Evolutionary conservation across 805 yeast species (phyloP), one percentile per base, ranked within the genome.

Genomic region (Teunomyces lycoperdinae): DNA sequence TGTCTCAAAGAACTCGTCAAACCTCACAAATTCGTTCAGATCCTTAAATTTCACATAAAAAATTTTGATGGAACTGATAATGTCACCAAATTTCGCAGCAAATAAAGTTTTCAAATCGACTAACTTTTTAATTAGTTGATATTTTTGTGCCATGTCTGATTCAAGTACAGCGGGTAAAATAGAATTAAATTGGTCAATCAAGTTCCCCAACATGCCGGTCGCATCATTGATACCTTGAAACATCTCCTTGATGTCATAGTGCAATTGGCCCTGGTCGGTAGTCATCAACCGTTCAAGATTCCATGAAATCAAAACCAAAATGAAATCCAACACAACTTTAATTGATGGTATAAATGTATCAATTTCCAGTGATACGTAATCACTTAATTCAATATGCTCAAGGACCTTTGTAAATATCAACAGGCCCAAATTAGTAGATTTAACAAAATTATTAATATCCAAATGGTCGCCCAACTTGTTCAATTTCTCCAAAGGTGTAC

Each of bases 221-320:
- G 65, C 43, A 17, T 47, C 47, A 8, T 52, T 49, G 38, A 51
- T 50, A 10, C 57, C 64, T 9, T 55, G 57, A 45, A 69, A 61
- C 6, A 57, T 53, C 5, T 46, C 42, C 17, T 56, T 56, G 7
- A 71, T 50, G 50, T 67, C 67, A 45, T 46, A 49, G 9, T 58
- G 52, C 20, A 50, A 43, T 44, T 63, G 66, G 13, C 53, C 44
- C 9, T 56, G 47, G 14, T 50, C 50, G n/a, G 55, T 56, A 13
- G 55, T 53, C 4, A 68, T 55, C 26, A 71, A 57, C 16, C 58
- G 62, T 38, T 71, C 76, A 13, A 71, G 56, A 46, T 64, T 67
- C 72, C 74, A 66, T 3, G 73, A 63, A 5, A 60, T 52, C 1
- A 62, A 40, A 4, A 61, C 48, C 27, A 69, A 52, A 2, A 63